A percentile compares a stretch with the other conserved stretches of the same genome.
Evolutionary conservation across 2,329 filamentous ascomycete species (phyloP).

Genomic region (Aspergillus brasiliensis): DNA sequence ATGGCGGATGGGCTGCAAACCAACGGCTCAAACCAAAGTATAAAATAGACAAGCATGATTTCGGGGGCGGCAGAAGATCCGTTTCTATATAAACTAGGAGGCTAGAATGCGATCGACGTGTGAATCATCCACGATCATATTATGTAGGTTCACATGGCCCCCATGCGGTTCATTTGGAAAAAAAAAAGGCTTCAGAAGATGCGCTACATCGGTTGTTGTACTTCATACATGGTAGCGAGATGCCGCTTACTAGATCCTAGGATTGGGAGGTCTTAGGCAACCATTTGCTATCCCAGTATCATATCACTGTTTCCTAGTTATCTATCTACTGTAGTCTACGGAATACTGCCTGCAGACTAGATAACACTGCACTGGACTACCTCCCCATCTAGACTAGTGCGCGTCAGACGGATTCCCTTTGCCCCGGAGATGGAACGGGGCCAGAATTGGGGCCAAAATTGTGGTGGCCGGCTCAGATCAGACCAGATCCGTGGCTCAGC

Average conservation of each 20-base stretch:
- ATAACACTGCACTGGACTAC: no score
- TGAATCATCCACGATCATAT: background rate
- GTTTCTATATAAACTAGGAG: no score
- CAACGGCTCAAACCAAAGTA: background rate
- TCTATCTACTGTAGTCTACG: no score
- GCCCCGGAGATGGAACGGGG: conserved; percentile 5
- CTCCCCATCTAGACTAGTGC: background rate
- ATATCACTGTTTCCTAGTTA: no score
- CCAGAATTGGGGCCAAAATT: background rate
- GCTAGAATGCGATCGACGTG: background rate
- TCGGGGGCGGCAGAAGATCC: no score
- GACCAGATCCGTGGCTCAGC: background rate
- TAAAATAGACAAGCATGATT: background rate
- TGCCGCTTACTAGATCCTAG: background rate
- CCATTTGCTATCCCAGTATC: background rate
- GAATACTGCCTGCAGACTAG: no score
- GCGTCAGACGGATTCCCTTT: background rate
- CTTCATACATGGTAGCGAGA: no score
- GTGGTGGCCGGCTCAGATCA: background rate
- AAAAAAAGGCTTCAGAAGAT: no score
- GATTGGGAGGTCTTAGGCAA: background rate
- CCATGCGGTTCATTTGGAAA: no score
- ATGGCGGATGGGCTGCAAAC: background rate
- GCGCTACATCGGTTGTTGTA: no score
- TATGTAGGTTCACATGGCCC: no score